These are phyloP conservation scores for Angomonas ambiguus DNA, from an alignment of 208 protist genomes.

Conservation along the genomic window DNA sequence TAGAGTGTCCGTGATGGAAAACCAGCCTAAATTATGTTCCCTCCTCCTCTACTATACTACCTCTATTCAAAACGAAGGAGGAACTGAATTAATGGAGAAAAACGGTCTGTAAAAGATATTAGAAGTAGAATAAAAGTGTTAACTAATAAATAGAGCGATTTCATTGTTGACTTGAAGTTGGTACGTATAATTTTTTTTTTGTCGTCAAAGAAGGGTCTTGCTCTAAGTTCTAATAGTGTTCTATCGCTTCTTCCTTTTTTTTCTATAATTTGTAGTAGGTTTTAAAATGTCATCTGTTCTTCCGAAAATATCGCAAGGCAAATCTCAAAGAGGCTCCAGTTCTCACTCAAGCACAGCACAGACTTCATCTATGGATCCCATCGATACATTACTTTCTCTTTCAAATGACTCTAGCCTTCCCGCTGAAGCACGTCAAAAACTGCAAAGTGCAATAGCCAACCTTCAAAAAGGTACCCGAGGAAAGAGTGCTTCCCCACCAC, in stretches of 20 bases:
- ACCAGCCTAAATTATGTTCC: background rate
- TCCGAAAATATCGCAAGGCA: background rate
- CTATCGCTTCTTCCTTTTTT: slow-evolving; percentile 10
- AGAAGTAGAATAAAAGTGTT: slow-evolving; percentile 2
- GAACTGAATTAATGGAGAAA: too few relatives aligned
- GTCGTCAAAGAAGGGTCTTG: too few relatives aligned
- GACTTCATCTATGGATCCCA: background rate
- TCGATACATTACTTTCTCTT: background rate
- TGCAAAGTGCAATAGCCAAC: background rate
- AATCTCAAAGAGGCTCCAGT: background rate
- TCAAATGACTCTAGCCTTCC: background rate
- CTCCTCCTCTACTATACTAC: background rate
- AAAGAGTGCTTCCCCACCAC: background rate
- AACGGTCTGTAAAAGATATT: too few relatives aligned
- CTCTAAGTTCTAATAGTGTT: slow-evolving; percentile 3
- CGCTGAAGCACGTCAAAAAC: background rate
- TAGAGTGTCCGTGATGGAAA: too few relatives aligned
- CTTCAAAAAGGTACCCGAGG: background rate
- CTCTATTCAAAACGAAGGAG: background rate
- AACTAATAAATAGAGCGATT: background rate
- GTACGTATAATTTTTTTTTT: background rate
- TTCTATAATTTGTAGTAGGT: background rate
- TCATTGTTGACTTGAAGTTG: background rate
- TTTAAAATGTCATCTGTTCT: slow-evolving; percentile 4
- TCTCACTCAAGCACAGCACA: background rate